A percentile compares a stretch with the other conserved stretches of the same genome.
phyloP scores from a whole-genome alignment of 148 eudicot genomes.

The Cornus suecica region DNA sequence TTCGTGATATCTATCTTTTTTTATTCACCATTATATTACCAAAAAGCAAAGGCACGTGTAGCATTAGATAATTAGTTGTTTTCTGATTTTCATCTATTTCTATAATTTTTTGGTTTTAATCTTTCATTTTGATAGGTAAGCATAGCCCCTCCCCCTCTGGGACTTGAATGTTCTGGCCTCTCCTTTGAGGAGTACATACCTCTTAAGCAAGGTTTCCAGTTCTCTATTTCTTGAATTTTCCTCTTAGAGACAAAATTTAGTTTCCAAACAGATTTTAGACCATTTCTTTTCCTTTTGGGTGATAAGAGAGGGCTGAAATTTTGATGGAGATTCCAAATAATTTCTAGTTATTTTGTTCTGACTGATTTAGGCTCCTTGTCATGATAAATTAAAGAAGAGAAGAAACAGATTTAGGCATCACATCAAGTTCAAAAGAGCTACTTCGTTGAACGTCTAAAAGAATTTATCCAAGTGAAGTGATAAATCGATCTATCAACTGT shows the following conservation, averaged over 20 bases:
- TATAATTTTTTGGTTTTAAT: too few relatives aligned
- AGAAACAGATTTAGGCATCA: background rate
- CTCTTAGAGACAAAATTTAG: background rate
- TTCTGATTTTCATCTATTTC: too few relatives aligned
- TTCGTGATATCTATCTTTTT: background rate
- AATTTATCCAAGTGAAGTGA: conserved; percentile 5
- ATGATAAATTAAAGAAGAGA: background rate
- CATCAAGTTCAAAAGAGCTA: background rate
- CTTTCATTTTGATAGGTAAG: too few relatives aligned
- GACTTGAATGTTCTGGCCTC: too few relatives aligned
- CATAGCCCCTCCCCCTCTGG: too few relatives aligned
- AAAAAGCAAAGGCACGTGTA: background rate
- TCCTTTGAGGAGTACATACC: too few relatives aligned
- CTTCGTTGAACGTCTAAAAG: background rate
- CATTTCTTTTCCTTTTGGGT: background rate
- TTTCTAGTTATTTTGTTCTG: background rate
- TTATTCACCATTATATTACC: background rate
- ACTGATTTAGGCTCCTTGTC: background rate
- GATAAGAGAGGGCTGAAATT: background rate
- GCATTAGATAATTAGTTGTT: background rate
- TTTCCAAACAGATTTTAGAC: background rate
- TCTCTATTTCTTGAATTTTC: background rate
- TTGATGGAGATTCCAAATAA: background rate
- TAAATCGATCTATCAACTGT: background rate
- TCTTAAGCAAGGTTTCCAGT: too few relatives aligned